Base-by-base conservation (phyloP, 257 asterid genomes). In the Forsythia suspensa region DNA sequence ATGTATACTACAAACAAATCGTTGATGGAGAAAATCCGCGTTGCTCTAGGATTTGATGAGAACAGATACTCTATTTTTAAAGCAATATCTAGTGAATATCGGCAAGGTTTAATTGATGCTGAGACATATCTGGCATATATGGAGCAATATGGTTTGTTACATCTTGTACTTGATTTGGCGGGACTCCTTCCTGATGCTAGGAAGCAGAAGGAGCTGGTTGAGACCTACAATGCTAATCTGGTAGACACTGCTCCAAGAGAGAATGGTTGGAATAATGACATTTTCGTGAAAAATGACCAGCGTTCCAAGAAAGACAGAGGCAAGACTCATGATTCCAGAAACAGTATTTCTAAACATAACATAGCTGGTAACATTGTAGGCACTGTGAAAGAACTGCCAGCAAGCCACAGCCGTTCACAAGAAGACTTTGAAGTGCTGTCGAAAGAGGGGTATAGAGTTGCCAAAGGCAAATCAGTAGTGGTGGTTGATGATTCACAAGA, bases 141-240 rank as follows among this genome's bases (percentile, higher is more conserved):
- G 12, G 95, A 89, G 79, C 94, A 93, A 87, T 95, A 86, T 85
- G 97, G 99, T 42, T 82, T 95, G 92, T 90, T 94, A 24, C 96
- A 93, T 88, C 98, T 95, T 69, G 92, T 93, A 81, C 82, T 76
- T 21, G 97, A 93, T 79, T 74, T 95, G 87, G 99, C 98, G 66
- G 85, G 88, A 72, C 91, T 93, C 70, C 88, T 92, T 42, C 98
- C 99, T 66, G 92, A 95, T 80, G 73, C 83, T 66, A 83, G 78
- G 87, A 95, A 89, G 89, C 98, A 95, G 89, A 89, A 82, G 69
- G 96, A 91, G 87, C 86, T 95, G 74, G 77, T 86, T 43, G 96
- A 95, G 34, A 90, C 93, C 24, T 88, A 91, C 80, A 89, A 86
- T 84, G 83, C 85, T 71, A 89, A 87, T 66, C 79, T 86, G 78